Base-by-base conservation (phyloP, 2,329 filamentous ascomycete genomes). In the Ramichloridium luteum region DNA sequence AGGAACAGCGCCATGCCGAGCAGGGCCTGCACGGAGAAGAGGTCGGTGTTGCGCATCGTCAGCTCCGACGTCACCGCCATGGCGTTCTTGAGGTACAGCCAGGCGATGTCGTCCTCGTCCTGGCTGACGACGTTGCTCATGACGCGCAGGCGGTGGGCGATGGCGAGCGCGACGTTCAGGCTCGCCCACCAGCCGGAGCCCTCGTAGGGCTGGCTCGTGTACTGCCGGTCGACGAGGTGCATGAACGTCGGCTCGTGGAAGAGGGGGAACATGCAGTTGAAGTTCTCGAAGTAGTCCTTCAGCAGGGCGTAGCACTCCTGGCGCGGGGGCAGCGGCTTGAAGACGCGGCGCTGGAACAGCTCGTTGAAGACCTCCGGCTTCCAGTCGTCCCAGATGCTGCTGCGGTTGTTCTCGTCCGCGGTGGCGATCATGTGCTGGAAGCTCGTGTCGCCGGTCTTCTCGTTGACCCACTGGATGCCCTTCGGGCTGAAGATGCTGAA, bases 401-500 rank as follows among this genome's bases (percentile, higher is more conserved):
- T 83, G 49, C 93, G 84, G 46, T 93, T 83, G 25, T 92, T 76
- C 15, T 81, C 83, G 3, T 61, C 57, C n/a, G 88, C 80, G 31
- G 83, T 78, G 30, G 85, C 79, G 34, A 98, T 93, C 81, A 94
- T 96, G 35, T 82, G 73, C 54, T 93, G 82, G 58, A 98, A 98
- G 0, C 85, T 92, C 13, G 70, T 75, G 53, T 98, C 90, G n/a
- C 90, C 90, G 2, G 86, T 96, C 64, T 92, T 94, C 45, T 90
- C 78, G 49, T 94, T 96, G 32, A 98, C 88, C 90, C 90, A 98
- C 56, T 93, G 80, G 32, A 98, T 93, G 27, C 90, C 90, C 55
- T 93, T 93, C 10, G 88, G 90, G 0, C 88, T 96, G 62, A 98
- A 96, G 47, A 98, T 98, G 33, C 88, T 96, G 58, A 96, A 96